Percentiles rank a stretch among this genome's conserved stretches.
Conservation (phyloP, 2,329 filamentous ascomycete species). For the Neonectria neomacrospora region DNA sequence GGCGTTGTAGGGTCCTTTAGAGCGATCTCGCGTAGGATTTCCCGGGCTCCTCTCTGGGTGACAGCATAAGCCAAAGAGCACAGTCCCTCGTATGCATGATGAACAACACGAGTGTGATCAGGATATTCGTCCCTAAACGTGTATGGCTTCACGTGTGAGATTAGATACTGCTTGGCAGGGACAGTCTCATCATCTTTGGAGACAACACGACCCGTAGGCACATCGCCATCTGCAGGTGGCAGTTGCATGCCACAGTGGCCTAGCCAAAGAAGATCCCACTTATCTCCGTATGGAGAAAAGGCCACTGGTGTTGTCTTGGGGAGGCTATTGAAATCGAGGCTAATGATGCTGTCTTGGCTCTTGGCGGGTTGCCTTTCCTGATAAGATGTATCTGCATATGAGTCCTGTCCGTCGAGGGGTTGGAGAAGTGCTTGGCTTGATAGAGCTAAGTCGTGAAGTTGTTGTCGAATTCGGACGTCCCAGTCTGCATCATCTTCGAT, state of each 20-base stretch:
- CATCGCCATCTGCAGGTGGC: constrained; percentile 26
- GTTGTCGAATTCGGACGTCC: constrained; percentile 62
- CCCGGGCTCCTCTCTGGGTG: constrained; percentile 56
- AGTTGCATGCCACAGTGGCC: constrained; percentile 59
- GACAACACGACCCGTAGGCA: constrained; percentile 48
- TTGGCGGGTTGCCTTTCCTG: constrained; percentile 22
- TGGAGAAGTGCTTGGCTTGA: constrained; percentile 51
- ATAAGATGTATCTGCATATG: constrained; percentile 43
- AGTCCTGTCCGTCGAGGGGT: constrained; percentile 32
- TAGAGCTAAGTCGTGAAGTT: constrained; percentile 57
- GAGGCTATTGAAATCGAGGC: constrained; percentile 33
- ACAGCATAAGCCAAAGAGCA: constrained; percentile 59
- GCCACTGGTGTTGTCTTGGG: constrained; percentile 31
- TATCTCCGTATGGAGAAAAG: constrained; percentile 59
- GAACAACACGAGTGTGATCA: constrained; percentile 57
- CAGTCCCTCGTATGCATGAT: constrained; percentile 53
- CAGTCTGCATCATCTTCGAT: constrained; percentile 69
- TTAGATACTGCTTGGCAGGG: constrained; percentile 48
- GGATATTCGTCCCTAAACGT: constrained; percentile 49
- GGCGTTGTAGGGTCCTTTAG: constrained; percentile 53
- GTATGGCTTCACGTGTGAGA: constrained; percentile 50
- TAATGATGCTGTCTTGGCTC: background rate
- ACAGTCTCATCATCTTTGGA: constrained; percentile 51
- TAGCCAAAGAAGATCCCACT: constrained; percentile 64
- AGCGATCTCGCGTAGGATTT: constrained; percentile 56